phyloP scores from a whole-genome alignment of 306 rosid species.

The Styphnolobium japonicum region DNA sequence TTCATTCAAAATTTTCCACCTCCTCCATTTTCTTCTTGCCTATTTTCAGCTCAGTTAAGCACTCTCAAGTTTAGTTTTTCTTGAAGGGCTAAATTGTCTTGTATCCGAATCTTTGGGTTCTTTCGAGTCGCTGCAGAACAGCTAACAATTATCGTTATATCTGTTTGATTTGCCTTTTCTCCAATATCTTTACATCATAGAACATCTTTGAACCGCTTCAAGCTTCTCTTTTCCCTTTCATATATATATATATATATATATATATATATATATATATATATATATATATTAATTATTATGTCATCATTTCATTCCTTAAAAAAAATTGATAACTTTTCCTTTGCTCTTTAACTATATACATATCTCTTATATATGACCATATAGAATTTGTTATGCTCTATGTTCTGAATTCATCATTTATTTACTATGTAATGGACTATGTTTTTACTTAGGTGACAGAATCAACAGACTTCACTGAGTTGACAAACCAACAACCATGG shows the following conservation, averaged over 20 bases:
- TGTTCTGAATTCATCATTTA: neutral
- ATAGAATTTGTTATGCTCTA: neutral
- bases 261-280: too few relatives aligned
- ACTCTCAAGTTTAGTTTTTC: neutral
- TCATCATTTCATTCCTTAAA: neutral
- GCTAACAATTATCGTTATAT: neutral
- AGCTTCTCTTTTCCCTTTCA: neutral
- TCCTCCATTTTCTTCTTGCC: too few relatives aligned
- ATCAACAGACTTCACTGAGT: slow-evolving; percentile 61
- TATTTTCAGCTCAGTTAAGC: too few relatives aligned
- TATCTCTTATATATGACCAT: neutral
- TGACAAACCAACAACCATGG: slow-evolving; percentile 68
- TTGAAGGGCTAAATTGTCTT: neutral
- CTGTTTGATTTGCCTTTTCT: neutral
- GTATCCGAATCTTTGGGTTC: neutral
- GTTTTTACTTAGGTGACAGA: slow-evolving; percentile 47
- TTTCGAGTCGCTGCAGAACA: neutral
- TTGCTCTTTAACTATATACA: too few relatives aligned
- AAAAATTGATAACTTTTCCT: neutral
- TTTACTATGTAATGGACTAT: neutral
- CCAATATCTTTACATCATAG: neutral
- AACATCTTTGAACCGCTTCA: neutral
- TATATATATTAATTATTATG: neutral
- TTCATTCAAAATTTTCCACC: too few relatives aligned
- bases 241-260: too few relatives aligned